Conservation (phyloP, 1,284 basidiomycete genomes). For the Sanghuangporus baumii region DNA sequence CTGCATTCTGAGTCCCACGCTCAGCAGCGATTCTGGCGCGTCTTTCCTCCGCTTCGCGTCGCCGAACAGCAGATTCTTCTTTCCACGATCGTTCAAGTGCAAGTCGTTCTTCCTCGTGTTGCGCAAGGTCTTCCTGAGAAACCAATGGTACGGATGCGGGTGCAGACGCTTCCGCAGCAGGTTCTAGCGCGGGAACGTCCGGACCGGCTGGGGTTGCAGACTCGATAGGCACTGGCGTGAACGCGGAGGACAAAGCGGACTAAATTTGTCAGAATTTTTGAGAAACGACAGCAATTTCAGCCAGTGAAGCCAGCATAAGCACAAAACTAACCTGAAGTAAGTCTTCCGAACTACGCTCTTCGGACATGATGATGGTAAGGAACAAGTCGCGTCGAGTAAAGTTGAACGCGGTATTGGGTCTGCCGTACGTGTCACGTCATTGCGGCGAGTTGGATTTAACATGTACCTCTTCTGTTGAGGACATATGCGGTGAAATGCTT, state of each 20-base stretch:
- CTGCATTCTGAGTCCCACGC: conserved; percentile 35
- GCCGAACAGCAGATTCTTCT: conserved; percentile 65
- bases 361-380: neutral
- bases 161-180: neutral
- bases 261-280: neutral
- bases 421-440: no score
- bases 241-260: conserved; percentile 16
- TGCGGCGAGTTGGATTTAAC: no score
- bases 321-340: neutral
- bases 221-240: conserved; percentile 8
- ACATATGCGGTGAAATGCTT: no score
- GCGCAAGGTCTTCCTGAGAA: conserved; percentile 22
- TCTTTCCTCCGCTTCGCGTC: conserved; percentile 68
- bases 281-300: neutral
- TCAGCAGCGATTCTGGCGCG: conserved; percentile 62
- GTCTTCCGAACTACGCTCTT: neutral
- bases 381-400: no score
- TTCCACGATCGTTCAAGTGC: conserved; percentile 68
- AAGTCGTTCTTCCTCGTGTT: conserved; percentile 64
- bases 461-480: no score
- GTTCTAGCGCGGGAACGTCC: neutral
- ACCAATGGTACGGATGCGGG: neutral
- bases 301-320: neutral
- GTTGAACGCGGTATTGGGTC: no score
- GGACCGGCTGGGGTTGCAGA: neutral